phyloP scores from a whole-genome alignment of 106 monocot genomes.

The Hemerocallis citrina region DNA sequence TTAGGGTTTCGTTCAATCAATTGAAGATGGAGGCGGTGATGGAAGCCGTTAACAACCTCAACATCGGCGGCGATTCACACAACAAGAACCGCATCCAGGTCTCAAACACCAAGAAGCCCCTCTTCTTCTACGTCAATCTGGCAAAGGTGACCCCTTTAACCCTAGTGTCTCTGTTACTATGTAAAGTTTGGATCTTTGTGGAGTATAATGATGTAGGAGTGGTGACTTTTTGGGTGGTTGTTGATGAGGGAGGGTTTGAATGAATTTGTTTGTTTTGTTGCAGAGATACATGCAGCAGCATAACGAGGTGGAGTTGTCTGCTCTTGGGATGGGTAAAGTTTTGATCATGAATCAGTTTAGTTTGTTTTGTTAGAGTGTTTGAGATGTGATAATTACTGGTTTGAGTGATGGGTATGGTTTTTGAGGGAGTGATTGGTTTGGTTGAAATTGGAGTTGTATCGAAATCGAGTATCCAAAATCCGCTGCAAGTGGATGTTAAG shows the following conservation, averaged over 20 bases:
- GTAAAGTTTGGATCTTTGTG: too few relatives aligned
- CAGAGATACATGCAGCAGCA: constrained; percentile 73
- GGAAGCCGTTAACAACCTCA: constrained; percentile 38
- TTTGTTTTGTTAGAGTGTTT: background rate
- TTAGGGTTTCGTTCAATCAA: constrained; percentile 25
- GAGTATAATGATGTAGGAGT: background rate
- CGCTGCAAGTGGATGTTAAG: too few relatives aligned
- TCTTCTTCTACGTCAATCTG: constrained; percentile 68
- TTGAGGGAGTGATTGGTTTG: too few relatives aligned
- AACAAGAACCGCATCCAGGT: constrained; percentile 70
- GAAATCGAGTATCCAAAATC: too few relatives aligned
- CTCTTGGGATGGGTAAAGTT: constrained; percentile 50
- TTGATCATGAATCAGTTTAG: background rate
- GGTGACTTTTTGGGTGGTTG: background rate
- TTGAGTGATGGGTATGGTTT: too few relatives aligned
- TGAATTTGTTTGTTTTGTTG: background rate
- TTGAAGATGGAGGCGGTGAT: constrained; percentile 43
- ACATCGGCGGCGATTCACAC: constrained; percentile 21
- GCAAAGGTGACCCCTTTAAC: constrained; percentile 19
- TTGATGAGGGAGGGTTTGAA: background rate
- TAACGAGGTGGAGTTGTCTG: constrained; percentile 53
- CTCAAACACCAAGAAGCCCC: constrained; percentile 67
- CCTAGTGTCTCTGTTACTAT: background rate
- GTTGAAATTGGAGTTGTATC: too few relatives aligned
- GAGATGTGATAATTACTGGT: too few relatives aligned